Evolutionary conservation across 257 asterid genomes (phyloP), one percentile per base, ranked within the genome.

Genomic region (Perilla frutescens): DNA sequence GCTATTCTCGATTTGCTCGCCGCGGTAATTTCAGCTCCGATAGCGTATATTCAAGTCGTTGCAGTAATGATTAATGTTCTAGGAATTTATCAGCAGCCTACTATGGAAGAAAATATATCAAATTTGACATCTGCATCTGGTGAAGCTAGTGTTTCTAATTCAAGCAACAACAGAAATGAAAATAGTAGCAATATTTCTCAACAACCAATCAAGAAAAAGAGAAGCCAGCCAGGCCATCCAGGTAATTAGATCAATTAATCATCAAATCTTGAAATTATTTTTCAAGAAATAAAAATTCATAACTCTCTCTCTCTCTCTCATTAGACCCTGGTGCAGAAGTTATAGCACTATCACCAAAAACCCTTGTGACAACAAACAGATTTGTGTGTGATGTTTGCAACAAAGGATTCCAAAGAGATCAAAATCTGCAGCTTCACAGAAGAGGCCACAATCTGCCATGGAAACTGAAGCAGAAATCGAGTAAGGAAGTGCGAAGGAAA

Each of bases 391-490:
- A 93, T 69, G 76, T 93, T 0, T 93, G 98, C 77, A 85, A 82
- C 81, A 93, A 93, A 82, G 98, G 98, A 50, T 93, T 93, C 37
- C 96, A 91, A 62, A 85, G 98, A 32, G 96, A 93, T 54, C 98
- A 93, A 51, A 93, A 93, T 57, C 87, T 93, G 50, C 98, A 93
- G 71, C 97, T 93, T 0, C 98, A 93, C 82, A 70, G 96, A 68
- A 81, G 98, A 82, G 97, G 98, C 10, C 98, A 93, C 73, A 93
- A 93, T 62, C 80, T 93, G 62, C 98, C 98, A 66, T 93, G 98
- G 98, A 93, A 91, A 60, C 81, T 93, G 12, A 93, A 93, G 90
- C 96, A 89, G 77, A 88, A 96, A 77, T 44, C 81, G 8, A 81
- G 43, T 76, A 86, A 87, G 14, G 95, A 88, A 29, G 70, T 83